Evolutionary conservation across 2,329 filamentous ascomycete genomes (phyloP).

Genomic region (Dactylellina leptospora): DNA sequence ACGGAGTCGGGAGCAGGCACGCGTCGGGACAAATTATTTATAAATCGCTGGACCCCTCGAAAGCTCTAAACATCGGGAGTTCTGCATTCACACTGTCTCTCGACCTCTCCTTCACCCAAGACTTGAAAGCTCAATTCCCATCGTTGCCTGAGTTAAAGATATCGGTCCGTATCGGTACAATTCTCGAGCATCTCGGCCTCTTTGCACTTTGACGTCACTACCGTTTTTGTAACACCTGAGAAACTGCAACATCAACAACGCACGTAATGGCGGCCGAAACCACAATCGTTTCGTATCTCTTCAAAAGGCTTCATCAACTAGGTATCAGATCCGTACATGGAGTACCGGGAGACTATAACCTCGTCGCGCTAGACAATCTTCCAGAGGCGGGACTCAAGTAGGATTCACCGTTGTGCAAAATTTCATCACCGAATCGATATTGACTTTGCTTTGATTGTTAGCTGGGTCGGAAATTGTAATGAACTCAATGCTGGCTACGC

Average conservation of each 20-base stretch:
- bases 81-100: no score
- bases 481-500: slow-evolving; percentile 80
- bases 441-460: slow-evolving; percentile 3
- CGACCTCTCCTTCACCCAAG: no score
- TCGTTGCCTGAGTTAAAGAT: no score
- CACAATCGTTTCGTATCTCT: slow-evolving; percentile 67
- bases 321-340: slow-evolving; percentile 73
- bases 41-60: background rate
- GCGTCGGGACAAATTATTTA: background rate
- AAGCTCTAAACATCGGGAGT: no score
- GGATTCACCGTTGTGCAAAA: slow-evolving; percentile 64
- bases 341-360: slow-evolving; percentile 77
- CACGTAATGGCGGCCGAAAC: slow-evolving; percentile 48
- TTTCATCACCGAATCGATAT: background rate
- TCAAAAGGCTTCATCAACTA: slow-evolving; percentile 70
- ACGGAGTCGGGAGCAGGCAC: background rate
- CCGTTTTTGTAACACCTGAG: background rate
- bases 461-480: slow-evolving; percentile 68
- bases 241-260: slow-evolving; percentile 34
- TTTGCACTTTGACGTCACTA: slow-evolving; percentile 19
- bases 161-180: no score
- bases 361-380: slow-evolving; percentile 74
- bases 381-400: slow-evolving; percentile 66
- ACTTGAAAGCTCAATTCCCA: no score
- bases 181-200: no score